Conservation (phyloP, 2,329 filamentous ascomycete genomes). For the Aspergillus fumigatus region DNA sequence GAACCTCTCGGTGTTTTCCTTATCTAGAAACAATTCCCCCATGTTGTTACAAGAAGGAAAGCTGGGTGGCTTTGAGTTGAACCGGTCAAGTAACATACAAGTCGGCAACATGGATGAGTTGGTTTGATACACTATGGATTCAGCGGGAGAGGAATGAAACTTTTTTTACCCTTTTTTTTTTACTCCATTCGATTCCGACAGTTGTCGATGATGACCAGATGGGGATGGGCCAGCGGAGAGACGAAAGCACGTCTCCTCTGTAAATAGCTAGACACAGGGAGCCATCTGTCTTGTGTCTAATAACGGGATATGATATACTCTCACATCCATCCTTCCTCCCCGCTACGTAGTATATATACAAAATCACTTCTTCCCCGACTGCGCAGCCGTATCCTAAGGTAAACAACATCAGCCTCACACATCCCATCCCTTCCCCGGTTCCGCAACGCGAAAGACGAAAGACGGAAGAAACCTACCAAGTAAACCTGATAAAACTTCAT, state of each 20-base stretch:
- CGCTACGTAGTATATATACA: neutral
- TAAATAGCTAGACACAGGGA: no score
- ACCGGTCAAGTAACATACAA: neutral
- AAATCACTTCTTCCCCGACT: constrained; percentile 26
- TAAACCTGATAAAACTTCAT: constrained; percentile 41
- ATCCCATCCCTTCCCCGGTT: neutral
- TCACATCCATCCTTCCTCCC: neutral
- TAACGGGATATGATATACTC: neutral
- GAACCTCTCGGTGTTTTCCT: constrained; percentile 4
- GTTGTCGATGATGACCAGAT: neutral
- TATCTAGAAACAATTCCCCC: neutral
- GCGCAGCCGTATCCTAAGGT: constrained; percentile 31
- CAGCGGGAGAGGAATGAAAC: neutral
- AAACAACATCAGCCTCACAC: constrained; percentile 3
- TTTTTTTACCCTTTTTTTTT: neutral
- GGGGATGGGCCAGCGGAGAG: neutral
- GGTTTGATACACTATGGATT: neutral
- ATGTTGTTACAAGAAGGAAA: neutral
- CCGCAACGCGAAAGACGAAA: neutral
- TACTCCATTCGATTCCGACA: neutral
- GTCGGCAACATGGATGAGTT: neutral
- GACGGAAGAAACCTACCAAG: constrained; percentile 24
- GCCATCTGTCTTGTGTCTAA: no score
- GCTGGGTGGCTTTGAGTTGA: neutral
- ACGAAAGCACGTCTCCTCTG: no score